A percentile compares a stretch with the other conserved stretches of the same genome.
Conservation (phyloP, 1,139 yeast species). For the Candida smagusa region DNA sequence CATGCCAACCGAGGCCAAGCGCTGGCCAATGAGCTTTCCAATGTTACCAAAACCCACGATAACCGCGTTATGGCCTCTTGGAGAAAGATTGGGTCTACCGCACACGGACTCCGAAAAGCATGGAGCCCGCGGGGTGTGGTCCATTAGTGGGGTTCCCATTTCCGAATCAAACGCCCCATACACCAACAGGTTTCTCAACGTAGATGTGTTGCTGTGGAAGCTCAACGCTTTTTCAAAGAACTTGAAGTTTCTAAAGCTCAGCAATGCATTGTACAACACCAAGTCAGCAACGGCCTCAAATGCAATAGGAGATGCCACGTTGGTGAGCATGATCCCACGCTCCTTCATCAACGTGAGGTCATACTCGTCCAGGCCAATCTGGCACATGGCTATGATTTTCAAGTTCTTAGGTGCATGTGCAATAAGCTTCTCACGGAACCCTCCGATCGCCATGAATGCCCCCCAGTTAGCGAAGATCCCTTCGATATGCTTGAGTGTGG, state of each 20-base stretch:
- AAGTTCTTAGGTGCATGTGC: conserved; percentile 16
- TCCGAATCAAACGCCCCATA: conserved; percentile 14
- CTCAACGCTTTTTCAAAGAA: conserved; percentile 11
- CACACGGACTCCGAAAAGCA: conserved; percentile 30
- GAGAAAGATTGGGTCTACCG: conserved; percentile 39
- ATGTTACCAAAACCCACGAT: conserved; percentile 79
- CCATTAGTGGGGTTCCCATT: conserved; percentile 8
- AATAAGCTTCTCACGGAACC: conserved; percentile 17
- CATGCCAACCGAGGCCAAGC: conserved; percentile 64
- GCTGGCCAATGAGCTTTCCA: conserved; percentile 61
- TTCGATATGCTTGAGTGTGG: conserved; percentile 15
- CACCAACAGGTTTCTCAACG: conserved; percentile 13
- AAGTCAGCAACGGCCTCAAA: conserved; percentile 25
- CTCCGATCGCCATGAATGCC: conserved; percentile 17
- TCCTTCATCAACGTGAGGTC: conserved; percentile 16
- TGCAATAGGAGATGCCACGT: conserved; percentile 19
- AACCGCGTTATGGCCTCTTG: conserved; percentile 58
- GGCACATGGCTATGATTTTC: conserved; percentile 20
- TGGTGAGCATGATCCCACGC: conserved; percentile 19
- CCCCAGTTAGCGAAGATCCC: conserved; percentile 25
- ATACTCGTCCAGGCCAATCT: conserved; percentile 21
- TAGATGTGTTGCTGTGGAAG: conserved; percentile 10
- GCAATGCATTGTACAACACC: conserved; percentile 19
- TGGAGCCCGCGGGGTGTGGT: conserved; percentile 8
- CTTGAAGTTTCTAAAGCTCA: conserved; percentile 21